A percentile compares a stretch with the other conserved stretches of the same genome.
These are phyloP conservation scores for Trypethelium eluteriae DNA, from an alignment of 495 filamentous ascomycete species.

Conservation along the genomic window DNA sequence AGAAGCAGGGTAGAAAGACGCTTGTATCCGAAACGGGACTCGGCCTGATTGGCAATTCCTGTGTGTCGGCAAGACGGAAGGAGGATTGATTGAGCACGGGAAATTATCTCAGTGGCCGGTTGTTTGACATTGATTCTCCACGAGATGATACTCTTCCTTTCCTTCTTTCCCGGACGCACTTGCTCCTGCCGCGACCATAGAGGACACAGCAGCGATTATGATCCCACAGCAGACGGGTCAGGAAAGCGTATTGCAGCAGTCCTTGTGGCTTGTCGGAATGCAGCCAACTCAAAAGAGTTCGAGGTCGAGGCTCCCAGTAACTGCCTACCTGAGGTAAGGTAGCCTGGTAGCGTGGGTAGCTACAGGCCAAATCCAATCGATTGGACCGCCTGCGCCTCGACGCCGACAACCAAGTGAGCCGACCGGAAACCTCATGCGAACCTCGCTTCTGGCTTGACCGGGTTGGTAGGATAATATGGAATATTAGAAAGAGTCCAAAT, in stretches of 20 bases:
- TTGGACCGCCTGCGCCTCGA: background rate
- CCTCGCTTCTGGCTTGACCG: background rate
- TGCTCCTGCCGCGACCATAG: background rate
- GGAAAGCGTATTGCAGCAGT: background rate
- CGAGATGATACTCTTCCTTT: background rate
- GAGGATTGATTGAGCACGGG: background rate
- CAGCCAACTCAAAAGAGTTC: background rate
- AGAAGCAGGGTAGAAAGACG: background rate
- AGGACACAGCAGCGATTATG: background rate
- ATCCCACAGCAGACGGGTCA: background rate
- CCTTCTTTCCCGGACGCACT: background rate
- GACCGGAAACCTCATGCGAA: background rate
- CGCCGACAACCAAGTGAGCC: background rate
- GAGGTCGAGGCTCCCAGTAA: too few relatives aligned
- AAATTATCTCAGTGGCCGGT: background rate
- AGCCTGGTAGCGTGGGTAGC: too few relatives aligned
- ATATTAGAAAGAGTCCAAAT: background rate
- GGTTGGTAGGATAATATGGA: background rate
- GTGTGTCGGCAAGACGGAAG: background rate
- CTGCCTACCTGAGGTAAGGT: too few relatives aligned
- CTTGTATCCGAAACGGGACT: background rate
- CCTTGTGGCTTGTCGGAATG: background rate
- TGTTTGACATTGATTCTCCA: conserved; percentile 1
- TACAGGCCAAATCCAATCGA: background rate
- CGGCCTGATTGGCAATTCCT: background rate